Evolutionary conservation across 805 yeast genomes (phyloP).

Genomic region (Nakazawaea holstii): DNA sequence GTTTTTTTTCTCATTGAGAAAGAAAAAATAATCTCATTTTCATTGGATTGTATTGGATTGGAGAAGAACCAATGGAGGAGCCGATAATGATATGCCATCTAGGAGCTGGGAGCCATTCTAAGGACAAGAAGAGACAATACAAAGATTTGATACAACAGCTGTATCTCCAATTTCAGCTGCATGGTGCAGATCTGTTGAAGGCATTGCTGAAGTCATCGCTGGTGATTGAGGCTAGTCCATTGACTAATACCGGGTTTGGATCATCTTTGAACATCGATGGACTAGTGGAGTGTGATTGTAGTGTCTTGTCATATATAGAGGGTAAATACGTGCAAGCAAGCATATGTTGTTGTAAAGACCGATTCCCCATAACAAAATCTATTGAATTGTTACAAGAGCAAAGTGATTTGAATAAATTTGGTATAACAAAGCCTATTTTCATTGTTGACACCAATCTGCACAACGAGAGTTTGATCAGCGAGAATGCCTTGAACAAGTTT

Average conservation of each 20-base stretch:
- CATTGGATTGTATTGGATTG: too few relatives aligned
- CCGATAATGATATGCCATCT: constrained; percentile 32
- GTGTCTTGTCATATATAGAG: constrained; percentile 21
- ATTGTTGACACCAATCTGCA: constrained; percentile 16
- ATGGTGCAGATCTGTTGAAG: constrained; percentile 7
- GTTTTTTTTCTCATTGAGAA: too few relatives aligned
- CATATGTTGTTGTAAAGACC: constrained; percentile 15
- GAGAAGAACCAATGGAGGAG: too few relatives aligned
- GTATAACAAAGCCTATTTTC: constrained; percentile 31
- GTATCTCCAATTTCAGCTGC: background rate
- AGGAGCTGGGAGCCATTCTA: constrained; percentile 46
- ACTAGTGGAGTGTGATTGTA: constrained; percentile 39
- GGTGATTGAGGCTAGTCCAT: constrained; percentile 27
- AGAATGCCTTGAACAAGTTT: background rate
- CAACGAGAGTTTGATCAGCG: background rate
- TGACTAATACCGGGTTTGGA: constrained; percentile 48
- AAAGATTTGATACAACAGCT: constrained; percentile 8
- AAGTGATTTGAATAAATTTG: constrained; percentile 16
- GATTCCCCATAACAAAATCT: constrained; percentile 28
- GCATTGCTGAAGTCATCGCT: constrained; percentile 1
- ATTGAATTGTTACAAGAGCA: constrained; percentile 21
- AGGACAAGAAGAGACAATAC: constrained; percentile 17
- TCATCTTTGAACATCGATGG: constrained; percentile 36
- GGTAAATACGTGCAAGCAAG: constrained; percentile 13
- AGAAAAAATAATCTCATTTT: too few relatives aligned